A percentile compares a stretch with the other conserved stretches of the same genome.
Evolutionary conservation across 495 filamentous ascomycete genomes (phyloP).

Genomic region (Penicillium dipodomyicola): DNA sequence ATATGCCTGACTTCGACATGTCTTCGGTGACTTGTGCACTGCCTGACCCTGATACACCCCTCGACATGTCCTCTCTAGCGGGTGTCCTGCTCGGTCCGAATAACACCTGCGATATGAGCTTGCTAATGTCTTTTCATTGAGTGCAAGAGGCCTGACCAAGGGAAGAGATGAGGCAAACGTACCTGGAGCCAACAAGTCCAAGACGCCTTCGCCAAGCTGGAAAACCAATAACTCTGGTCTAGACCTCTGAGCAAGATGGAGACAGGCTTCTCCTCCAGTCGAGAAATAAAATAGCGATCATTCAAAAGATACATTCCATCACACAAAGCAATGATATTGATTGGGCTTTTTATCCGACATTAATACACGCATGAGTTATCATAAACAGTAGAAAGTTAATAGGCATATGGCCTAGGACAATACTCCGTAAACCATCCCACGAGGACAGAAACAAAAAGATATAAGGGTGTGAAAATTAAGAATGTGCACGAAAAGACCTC

Average conservation of each 20-base stretch:
- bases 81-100: background rate
- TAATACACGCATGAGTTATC: background rate
- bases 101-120: background rate
- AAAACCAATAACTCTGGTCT: background rate
- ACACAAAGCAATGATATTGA: background rate
- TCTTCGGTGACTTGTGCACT: background rate
- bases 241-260: background rate
- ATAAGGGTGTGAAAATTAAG: slow-evolving; percentile 1
- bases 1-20: background rate
- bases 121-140: background rate
- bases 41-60: background rate
- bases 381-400: background rate
- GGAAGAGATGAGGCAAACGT: no score
- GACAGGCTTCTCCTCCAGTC: background rate
- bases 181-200: no score
- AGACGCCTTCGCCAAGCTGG: no score
- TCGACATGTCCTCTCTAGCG: background rate
- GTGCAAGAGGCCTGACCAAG: no score
- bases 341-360: background rate
- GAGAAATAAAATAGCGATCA: background rate
- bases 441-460: slow-evolving; percentile 6
- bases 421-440: background rate
- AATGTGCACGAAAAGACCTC: slow-evolving; percentile 13
- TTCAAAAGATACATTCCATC: background rate
- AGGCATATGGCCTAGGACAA: background rate